Conservation (phyloP, 345 rosid species). For the Eucalyptus microcorys region DNA sequence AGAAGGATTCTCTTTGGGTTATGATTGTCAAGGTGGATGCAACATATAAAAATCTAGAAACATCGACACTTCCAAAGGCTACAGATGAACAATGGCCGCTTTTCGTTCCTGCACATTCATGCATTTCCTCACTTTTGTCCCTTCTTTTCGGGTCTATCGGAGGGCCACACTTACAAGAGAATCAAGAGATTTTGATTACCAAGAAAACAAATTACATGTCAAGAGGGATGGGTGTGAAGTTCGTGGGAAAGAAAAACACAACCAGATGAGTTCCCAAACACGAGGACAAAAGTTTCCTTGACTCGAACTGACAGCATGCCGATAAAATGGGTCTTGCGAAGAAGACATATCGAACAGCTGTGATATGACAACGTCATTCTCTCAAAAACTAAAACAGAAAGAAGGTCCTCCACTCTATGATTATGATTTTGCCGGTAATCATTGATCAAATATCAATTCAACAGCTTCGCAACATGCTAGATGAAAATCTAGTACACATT, state of each 20-base stretch:
- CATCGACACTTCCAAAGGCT: background rate
- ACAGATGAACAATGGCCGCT: background rate
- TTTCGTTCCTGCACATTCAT: background rate
- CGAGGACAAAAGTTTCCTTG: background rate
- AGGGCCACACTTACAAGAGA: background rate
- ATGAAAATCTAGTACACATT: background rate
- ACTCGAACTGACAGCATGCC: background rate
- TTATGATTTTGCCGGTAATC: background rate
- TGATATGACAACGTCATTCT: background rate
- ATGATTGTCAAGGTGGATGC: background rate
- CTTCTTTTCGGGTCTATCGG: background rate
- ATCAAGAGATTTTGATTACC: background rate
- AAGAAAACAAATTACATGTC: background rate
- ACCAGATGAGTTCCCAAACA: background rate
- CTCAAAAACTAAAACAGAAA: background rate
- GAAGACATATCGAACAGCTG: background rate
- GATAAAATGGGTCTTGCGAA: background rate
- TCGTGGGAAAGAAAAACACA: background rate
- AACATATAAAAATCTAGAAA: background rate
- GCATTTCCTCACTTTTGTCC: background rate
- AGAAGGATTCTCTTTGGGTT: background rate
- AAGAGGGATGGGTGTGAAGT: background rate
- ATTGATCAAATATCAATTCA: background rate
- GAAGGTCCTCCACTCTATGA: background rate
- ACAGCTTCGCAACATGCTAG: background rate